phyloP scores from a whole-genome alignment of 1,284 basidiomycete genomes.

The Puccinia hordei region DNA sequence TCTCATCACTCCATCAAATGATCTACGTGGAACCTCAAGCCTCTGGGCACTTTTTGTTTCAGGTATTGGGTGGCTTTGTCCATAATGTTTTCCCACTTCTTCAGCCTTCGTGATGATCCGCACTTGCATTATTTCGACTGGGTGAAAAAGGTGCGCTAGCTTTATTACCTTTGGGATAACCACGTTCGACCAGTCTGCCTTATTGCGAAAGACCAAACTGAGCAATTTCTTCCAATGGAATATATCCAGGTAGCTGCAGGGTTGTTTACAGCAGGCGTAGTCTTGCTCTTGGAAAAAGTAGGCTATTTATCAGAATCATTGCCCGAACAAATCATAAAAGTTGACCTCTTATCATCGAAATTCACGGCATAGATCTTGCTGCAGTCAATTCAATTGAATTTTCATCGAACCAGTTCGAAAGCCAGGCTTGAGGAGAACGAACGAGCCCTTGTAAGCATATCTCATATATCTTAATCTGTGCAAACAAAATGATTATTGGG shows the following conservation, averaged over 20 bases:
- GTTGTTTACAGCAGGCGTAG: constrained; percentile 67
- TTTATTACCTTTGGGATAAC: neutral
- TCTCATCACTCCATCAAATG: neutral
- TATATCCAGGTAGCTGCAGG: constrained; percentile 57
- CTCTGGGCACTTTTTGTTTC: neutral
- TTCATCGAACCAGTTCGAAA: constrained; percentile 28
- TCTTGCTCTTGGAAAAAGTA: constrained; percentile 71
- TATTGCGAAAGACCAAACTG: neutral
- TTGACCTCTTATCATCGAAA: neutral
- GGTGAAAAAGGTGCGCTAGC: constrained; percentile 28
- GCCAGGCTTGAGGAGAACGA: constrained; percentile 27
- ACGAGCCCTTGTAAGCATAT: constrained; percentile 29
- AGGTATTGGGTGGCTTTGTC: constrained; percentile 32
- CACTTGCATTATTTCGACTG: constrained; percentile 16
- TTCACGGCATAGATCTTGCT: constrained; percentile 14
- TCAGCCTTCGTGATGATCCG: neutral
- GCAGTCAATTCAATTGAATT: constrained; percentile 32
- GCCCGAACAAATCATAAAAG: neutral
- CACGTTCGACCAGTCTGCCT: neutral
- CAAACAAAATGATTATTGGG: neutral
- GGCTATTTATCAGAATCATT: neutral
- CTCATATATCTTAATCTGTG: no score
- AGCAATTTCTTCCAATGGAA: neutral
- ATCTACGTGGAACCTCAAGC: neutral
- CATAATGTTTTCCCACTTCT: constrained; percentile 6